These are phyloP conservation scores for Saccharomyces mikatae DNA, from an alignment of 805 yeast species.

Conservation along the genomic window DNA sequence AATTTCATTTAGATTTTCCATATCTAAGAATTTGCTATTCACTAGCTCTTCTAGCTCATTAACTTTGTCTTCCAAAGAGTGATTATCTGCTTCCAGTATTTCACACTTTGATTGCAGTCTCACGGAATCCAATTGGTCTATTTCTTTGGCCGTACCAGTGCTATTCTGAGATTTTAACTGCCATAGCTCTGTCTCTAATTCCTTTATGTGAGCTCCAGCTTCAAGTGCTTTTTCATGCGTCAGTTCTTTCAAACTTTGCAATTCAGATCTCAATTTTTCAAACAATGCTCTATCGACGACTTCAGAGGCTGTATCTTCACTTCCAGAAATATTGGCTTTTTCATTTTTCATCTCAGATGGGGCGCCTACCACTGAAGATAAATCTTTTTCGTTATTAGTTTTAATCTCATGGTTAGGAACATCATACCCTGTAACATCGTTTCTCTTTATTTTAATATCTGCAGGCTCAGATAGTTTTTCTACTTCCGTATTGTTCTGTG, in stretches of 20 bases:
- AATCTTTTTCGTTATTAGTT: background rate
- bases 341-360: background rate
- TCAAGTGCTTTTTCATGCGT: constrained; percentile 45
- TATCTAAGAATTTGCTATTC: constrained; percentile 43
- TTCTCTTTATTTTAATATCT: background rate
- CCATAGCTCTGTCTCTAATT: constrained; percentile 36
- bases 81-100: constrained; percentile 39
- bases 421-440: background rate
- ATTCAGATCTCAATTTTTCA: constrained; percentile 28
- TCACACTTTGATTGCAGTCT: constrained; percentile 15
- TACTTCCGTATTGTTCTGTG: constrained; percentile 1
- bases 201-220: constrained; percentile 48
- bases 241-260: constrained; percentile 33
- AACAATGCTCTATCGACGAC: constrained; percentile 22
- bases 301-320: constrained; percentile 23
- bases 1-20: constrained; percentile 45
- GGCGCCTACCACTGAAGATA: background rate
- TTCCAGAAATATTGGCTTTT: constrained; percentile 22
- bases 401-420: background rate
- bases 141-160: constrained; percentile 20
- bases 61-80: constrained; percentile 34
- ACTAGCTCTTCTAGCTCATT: constrained; percentile 45
- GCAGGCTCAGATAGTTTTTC: constrained; percentile 1
- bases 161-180: constrained; percentile 13
- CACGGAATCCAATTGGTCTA: constrained; percentile 15